A percentile compares a stretch with the other conserved stretches of the same genome.
phyloP scores from a whole-genome alignment of 2,329 filamentous ascomycete species.

The Aureobasidium sp. region DNA sequence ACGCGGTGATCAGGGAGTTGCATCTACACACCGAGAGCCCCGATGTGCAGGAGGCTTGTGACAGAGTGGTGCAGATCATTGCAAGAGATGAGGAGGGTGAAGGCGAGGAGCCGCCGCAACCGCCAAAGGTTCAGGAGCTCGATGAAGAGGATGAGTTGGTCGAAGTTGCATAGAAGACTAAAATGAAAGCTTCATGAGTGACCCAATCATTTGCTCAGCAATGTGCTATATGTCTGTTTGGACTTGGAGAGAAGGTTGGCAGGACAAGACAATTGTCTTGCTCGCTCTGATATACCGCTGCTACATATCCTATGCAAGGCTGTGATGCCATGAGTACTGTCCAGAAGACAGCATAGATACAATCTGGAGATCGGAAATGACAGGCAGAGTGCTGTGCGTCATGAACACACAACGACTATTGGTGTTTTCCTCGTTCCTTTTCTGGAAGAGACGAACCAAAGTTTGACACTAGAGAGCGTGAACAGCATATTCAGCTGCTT shows the following conservation, averaged over 20 bases:
- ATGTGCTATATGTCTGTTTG: neutral
- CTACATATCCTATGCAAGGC: neutral
- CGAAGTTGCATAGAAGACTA: constrained; percentile 23
- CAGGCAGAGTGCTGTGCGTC: neutral
- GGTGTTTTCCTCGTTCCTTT: neutral
- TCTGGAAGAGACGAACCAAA: neutral
- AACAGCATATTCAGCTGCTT: neutral
- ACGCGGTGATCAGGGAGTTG: constrained; percentile 80
- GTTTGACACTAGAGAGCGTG: neutral
- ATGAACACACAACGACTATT: neutral
- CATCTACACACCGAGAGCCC: constrained; percentile 73
- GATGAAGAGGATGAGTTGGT: constrained; percentile 32
- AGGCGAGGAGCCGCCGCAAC: constrained; percentile 32
- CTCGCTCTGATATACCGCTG: neutral
- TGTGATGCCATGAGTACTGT: neutral
- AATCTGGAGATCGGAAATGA: neutral
- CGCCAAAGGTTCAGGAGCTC: constrained; percentile 36
- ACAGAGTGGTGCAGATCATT: constrained; percentile 80
- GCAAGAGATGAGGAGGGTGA: constrained; percentile 68
- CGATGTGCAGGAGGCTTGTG: constrained; percentile 72
- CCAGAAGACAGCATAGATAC: neutral
- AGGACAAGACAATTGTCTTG: constrained; percentile 1
- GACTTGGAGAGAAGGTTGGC: neutral
- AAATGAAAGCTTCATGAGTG: too few species aligned
- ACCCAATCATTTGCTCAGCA: too few species aligned